Conservation (phyloP, 768 basidiomycete genomes). For the Boletus huronensis region DNA sequence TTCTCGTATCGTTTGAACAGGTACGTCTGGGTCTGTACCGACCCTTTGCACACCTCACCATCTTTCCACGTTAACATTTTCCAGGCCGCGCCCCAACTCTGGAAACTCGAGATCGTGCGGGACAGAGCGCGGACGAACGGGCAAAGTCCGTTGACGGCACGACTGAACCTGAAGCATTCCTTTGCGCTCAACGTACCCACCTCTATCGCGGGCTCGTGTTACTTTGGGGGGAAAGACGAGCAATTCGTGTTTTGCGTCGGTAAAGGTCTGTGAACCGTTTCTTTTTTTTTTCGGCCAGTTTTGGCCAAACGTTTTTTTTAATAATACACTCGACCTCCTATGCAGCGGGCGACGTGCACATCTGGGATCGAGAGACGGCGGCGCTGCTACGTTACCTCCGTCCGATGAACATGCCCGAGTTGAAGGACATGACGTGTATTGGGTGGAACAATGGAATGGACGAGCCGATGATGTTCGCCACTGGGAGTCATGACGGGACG, state of each 20-base stretch:
- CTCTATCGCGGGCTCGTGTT: constrained; percentile 75
- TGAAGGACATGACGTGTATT: constrained; percentile 69
- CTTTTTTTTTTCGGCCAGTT: not conserved
- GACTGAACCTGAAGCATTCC: constrained; percentile 51
- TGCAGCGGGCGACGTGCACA: constrained; percentile 76
- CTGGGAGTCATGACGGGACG: constrained; percentile 74
- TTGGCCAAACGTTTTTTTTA: not conserved
- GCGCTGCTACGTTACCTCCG: constrained; percentile 65
- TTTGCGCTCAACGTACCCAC: constrained; percentile 61
- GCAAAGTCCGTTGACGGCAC: constrained; percentile 12
- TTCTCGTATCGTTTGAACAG: constrained; percentile 38
- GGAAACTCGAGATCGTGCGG: constrained; percentile 63
- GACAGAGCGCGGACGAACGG: constrained; percentile 40
- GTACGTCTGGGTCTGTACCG: too few species aligned
- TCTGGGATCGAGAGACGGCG: constrained; percentile 83
- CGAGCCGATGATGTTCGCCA: constrained; percentile 51
- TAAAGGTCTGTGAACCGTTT: constrained; percentile 48
- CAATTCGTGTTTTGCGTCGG: constrained; percentile 77
- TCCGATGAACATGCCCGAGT: constrained; percentile 45
- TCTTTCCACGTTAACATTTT: not conserved
- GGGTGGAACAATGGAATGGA: constrained; percentile 73
- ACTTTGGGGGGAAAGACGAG: constrained; percentile 76
- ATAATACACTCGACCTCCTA: not conserved
- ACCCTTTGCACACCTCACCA: not conserved
- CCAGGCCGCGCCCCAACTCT: constrained; percentile 70